phyloP scores from a whole-genome alignment of 495 filamentous ascomycete species.

The Aspergillus cavernicola region DNA sequence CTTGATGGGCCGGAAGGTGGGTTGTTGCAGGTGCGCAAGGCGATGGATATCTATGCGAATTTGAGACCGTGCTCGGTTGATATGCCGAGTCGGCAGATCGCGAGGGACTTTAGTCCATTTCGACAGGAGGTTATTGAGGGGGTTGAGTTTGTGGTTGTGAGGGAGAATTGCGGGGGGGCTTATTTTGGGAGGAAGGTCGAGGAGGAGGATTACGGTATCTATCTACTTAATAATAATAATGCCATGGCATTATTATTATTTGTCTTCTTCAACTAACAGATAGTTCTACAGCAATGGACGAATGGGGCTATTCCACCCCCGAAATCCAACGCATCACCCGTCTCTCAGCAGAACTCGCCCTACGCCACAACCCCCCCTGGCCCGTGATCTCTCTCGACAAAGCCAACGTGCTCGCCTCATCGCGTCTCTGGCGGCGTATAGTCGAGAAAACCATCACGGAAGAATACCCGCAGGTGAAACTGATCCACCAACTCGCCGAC shows the following conservation, averaged over 20 bases:
- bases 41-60: constrained; percentile 51
- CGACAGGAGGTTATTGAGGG: constrained; percentile 43
- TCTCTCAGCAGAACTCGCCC: constrained; percentile 43
- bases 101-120: constrained; percentile 41
- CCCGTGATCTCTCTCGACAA: constrained; percentile 48
- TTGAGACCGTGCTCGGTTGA: constrained; percentile 44
- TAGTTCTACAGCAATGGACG: constrained; percentile 34
- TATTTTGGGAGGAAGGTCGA: constrained; percentile 52
- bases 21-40: constrained; percentile 41
- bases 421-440: constrained; percentile 47
- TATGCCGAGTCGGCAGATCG: constrained; percentile 35
- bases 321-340: constrained; percentile 49
- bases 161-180: constrained; percentile 51
- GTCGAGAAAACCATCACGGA: constrained; percentile 40
- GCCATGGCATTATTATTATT: background rate
- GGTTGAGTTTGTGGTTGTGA: constrained; percentile 47
- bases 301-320: constrained; percentile 44
- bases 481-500: constrained; percentile 48
- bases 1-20: constrained; percentile 46
- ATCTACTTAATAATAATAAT: background rate
- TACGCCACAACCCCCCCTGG: constrained; percentile 41
- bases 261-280: background rate
- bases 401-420: constrained; percentile 49
- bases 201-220: constrained; percentile 38
- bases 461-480: constrained; percentile 46